Evolutionary conservation across 1,284 basidiomycete species (phyloP).

Genomic region (Ceratobasidium sp.): DNA sequence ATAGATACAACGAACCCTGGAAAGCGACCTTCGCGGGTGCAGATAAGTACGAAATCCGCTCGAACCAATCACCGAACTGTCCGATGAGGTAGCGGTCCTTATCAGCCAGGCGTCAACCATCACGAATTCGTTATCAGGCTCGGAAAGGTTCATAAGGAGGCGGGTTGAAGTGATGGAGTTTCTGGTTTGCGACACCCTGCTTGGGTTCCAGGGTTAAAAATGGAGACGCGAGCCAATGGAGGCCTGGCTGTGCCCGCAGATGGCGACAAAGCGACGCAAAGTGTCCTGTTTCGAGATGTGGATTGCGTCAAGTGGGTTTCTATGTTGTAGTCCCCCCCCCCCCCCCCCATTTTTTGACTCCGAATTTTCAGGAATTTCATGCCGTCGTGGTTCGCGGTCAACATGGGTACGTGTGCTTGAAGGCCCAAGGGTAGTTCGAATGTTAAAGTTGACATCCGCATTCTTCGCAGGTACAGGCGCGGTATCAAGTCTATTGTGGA

Average conservation of each 20-base stretch:
- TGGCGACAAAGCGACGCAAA: not conserved
- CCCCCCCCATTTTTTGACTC: not conserved
- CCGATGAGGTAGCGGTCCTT: not conserved
- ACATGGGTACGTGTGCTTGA: constrained; percentile 24
- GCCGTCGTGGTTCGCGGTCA: constrained; percentile 34
- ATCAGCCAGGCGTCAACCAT: not conserved
- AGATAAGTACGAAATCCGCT: not conserved
- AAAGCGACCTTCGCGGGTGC: not conserved
- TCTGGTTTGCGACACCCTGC: too few relatives aligned
- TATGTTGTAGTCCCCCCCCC: too few relatives aligned
- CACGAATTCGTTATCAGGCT: not conserved
- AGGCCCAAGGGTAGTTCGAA: too few relatives aligned
- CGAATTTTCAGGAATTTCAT: constrained; percentile 12
- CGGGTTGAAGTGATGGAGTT: too few relatives aligned
- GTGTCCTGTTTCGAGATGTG: not conserved
- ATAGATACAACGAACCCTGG: too few relatives aligned
- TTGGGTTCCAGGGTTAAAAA: too few relatives aligned
- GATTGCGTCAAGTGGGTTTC: constrained; percentile 23
- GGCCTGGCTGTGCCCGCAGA: too few relatives aligned
- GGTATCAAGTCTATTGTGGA: constrained; percentile 24
- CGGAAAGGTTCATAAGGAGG: not conserved
- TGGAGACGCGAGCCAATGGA: too few relatives aligned
- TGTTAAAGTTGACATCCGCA: not conserved
- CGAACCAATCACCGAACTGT: constrained; percentile 5
- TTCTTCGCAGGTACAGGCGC: constrained; percentile 5